Evolutionary conservation across 2,329 filamentous ascomycete species (phyloP).

Genomic region (Beauveria medogensis): DNA sequence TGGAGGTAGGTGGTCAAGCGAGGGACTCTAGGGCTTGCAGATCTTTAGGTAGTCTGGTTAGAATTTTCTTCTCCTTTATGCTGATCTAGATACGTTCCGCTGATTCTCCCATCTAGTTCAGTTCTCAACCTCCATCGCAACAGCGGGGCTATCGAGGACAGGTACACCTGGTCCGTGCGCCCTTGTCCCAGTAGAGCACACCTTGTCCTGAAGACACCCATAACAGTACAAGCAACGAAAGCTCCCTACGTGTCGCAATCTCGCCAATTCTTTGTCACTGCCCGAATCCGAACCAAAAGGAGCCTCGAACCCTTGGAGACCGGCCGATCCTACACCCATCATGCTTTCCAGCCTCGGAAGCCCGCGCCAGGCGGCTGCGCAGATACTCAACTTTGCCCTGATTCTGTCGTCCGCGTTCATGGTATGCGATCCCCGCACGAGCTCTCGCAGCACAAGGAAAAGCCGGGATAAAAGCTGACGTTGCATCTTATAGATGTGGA

Average conservation of each 20-base stretch:
- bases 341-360: slow-evolving; percentile 67
- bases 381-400: slow-evolving; percentile 84
- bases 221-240: neutral
- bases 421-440: slow-evolving; percentile 36
- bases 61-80: neutral
- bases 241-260: neutral
- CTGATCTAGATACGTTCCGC: neutral
- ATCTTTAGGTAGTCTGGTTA: too few relatives aligned
- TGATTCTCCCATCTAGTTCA: neutral
- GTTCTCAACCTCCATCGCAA: neutral
- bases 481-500: slow-evolving; percentile 57
- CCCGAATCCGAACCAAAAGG: neutral
- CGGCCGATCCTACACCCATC: slow-evolving; percentile 12
- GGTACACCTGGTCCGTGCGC: slow-evolving; percentile 11
- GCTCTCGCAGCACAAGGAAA: neutral
- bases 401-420: slow-evolving; percentile 89
- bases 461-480: slow-evolving; percentile 14
- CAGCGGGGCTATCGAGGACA: slow-evolving; percentile 3
- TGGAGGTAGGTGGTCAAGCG: too few relatives aligned
- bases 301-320: neutral
- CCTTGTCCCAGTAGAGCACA: slow-evolving; percentile 7
- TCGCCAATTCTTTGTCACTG: neutral
- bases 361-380: slow-evolving; percentile 71
- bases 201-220: slow-evolving; percentile 9
- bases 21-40: neutral